A percentile compares a stretch with the other conserved stretches of the same genome.
These are phyloP conservation scores for Vanrija sp. DNA, from an alignment of 1,284 basidiomycete species.

Conservation along the genomic window DNA sequence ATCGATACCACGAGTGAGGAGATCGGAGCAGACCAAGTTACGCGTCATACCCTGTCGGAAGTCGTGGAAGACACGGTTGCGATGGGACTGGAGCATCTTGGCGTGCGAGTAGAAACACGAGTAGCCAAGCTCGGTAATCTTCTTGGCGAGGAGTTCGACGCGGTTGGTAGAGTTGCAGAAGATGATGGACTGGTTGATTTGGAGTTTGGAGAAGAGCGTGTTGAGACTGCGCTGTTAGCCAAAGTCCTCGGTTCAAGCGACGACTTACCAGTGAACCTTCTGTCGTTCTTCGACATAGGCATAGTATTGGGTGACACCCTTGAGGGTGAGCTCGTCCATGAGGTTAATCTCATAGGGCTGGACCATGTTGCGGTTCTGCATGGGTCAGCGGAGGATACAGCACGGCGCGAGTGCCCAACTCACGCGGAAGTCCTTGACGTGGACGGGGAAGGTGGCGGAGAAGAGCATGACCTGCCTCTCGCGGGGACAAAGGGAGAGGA, in stretches of 20 bases:
- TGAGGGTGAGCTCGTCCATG: conserved; percentile 98
- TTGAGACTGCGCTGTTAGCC: conserved; percentile 22
- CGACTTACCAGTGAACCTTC: conserved; percentile 80
- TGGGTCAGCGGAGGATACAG: neutral
- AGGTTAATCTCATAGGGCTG: conserved; percentile 97
- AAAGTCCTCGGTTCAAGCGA: neutral
- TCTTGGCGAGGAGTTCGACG: conserved; percentile 97
- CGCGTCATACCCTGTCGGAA: conserved; percentile 97
- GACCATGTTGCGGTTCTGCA: conserved; percentile 93
- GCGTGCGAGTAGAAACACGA: conserved; percentile 99
- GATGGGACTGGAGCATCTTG: conserved; percentile 97
- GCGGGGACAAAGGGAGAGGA: conserved; percentile 77
- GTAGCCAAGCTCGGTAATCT: conserved; percentile 98
- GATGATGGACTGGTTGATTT: conserved; percentile 99
- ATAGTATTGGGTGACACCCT: conserved; percentile 99
- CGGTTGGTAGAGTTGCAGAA: conserved; percentile 99
- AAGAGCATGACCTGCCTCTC: conserved; percentile 98
- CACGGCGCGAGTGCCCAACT: conserved; percentile 18
- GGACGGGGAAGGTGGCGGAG: conserved; percentile 97
- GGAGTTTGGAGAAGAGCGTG: conserved; percentile 58
- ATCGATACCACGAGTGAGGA: conserved; percentile 97
- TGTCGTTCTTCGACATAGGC: conserved; percentile 98
- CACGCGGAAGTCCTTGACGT: conserved; percentile 98
- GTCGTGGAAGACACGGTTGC: conserved; percentile 99
- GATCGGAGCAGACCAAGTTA: conserved; percentile 93